Conservation (phyloP, 805 yeast species). For the Zygosaccharomyces rouxii region DNA sequence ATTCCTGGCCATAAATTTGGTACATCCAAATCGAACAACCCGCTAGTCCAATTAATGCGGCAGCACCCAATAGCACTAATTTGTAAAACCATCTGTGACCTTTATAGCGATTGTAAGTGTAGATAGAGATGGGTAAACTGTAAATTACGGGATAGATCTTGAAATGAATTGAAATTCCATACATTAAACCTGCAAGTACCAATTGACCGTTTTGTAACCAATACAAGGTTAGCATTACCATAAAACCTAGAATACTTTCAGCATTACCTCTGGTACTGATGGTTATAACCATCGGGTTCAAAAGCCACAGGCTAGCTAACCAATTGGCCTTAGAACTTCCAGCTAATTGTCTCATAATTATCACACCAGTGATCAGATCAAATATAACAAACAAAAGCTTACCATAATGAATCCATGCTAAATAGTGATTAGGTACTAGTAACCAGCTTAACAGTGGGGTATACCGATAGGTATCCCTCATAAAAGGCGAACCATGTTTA, state of each 20-base stretch:
- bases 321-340: constrained; percentile 34
- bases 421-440: constrained; percentile 58
- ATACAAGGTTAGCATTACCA: constrained; percentile 59
- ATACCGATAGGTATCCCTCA: constrained; percentile 84
- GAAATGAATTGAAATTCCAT: constrained; percentile 83
- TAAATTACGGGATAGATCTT: constrained; percentile 91
- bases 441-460: constrained; percentile 89
- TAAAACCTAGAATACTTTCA: constrained; percentile 79
- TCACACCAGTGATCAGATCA: constrained; percentile 75
- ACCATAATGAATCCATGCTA: constrained; percentile 61
- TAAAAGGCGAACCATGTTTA: constrained; percentile 63
- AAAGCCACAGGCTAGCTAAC: constrained; percentile 68
- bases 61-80: constrained; percentile 40
- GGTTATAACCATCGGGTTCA: constrained; percentile 92
- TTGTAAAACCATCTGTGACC: constrained; percentile 16
- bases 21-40: constrained; percentile 59
- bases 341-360: constrained; percentile 39
- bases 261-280: constrained; percentile 92
- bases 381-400: constrained; percentile 71
- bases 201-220: constrained; percentile 35
- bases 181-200: constrained; percentile 42
- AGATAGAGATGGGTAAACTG: constrained; percentile 58
- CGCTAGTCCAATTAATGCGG: constrained; percentile 43
- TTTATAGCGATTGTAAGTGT: constrained; percentile 16
- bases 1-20: constrained; percentile 65